Evolutionary conservation across 2,329 filamentous ascomycete species (phyloP).

Genomic region (Trichophyton benhamiae): DNA sequence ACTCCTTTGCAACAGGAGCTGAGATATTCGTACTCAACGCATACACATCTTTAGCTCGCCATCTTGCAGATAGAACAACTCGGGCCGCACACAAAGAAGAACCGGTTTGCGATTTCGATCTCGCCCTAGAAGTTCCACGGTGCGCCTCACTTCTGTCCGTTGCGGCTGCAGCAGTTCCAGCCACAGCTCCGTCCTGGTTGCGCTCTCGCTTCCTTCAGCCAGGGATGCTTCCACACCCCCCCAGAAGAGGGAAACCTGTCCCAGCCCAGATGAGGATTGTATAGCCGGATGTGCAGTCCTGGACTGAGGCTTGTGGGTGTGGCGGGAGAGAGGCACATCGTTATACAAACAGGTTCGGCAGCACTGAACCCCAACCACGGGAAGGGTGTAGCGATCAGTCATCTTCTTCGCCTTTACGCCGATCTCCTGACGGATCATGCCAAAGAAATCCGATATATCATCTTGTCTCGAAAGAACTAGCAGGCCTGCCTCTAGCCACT

Average conservation of each 20-base stretch:
- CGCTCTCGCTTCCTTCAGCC: not conserved
- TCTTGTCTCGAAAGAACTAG: not conserved
- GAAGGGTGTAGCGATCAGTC: not conserved
- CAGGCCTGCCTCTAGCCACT: not conserved
- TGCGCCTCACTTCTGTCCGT: not conserved
- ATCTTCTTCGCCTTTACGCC: not conserved
- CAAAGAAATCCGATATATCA: constrained; percentile 4
- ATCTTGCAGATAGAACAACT: not conserved
- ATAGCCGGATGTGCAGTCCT: not conserved
- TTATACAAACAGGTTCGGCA: not conserved
- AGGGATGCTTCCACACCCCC: not conserved
- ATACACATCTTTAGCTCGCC: no score
- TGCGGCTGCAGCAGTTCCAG: not conserved
- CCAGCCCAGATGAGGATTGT: not conserved
- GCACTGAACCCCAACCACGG: not conserved
- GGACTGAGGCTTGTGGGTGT: not conserved
- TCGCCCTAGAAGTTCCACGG: not conserved
- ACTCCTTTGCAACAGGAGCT: not conserved
- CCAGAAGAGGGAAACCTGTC: not conserved
- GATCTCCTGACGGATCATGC: not conserved
- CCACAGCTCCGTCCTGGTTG: not conserved
- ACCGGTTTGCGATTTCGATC: not conserved
- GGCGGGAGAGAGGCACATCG: not conserved
- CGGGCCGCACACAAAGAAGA: not conserved
- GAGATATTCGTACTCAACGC: not conserved